Base-by-base conservation (phyloP, 2,329 filamentous ascomycete genomes). In the Apiospora saccharicola region DNA sequence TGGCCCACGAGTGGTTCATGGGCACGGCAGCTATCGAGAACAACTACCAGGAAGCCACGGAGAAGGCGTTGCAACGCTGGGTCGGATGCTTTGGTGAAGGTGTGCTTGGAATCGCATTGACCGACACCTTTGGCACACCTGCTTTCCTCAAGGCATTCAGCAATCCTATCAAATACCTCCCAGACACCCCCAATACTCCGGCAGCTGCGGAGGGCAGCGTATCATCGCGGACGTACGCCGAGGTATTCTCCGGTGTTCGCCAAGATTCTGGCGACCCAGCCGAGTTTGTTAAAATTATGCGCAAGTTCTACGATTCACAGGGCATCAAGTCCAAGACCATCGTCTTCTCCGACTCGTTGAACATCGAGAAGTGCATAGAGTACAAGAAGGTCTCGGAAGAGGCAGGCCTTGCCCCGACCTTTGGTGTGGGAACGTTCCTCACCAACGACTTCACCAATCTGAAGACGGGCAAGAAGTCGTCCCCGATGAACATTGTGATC, bases 1-100 rank as follows among this genome's bases (percentile, higher is more conserved):
- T 91, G 1, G 96, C 96, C 0, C 96, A 99, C 80, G 96, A 99
- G 84, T 99, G 96, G 96, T 98, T 98, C 86, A 99, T 99, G 96
- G 95, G 94, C 57, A 96, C 97, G 74, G 96, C 96, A 0, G 95
- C 96, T 51, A 94, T 98, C 77, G 94, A 92, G 5, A 89, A 94
- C 74, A 90, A 98, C 82, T 99, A 99, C 80, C 89, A 90, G 76
- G 87, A 89, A 74, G 95, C 96, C 3, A 97, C 95, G 49, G 94
- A 97, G 81, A 88, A 92, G 75, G 95, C 94, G 0, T 85, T 99
- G 76, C 88, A 90, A 72, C 94, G 97, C 81, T 99, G 96, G 96
- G 90, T 97, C 46, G 91, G 92, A 70, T 97, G 94, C 74, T 99
- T 98, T 80, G 96, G 96, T 4, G 91, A 93, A 79, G 94, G 88